These are phyloP conservation scores for Fagus sylvatica DNA, from an alignment of 306 rosid species.

Conservation along the genomic window DNA sequence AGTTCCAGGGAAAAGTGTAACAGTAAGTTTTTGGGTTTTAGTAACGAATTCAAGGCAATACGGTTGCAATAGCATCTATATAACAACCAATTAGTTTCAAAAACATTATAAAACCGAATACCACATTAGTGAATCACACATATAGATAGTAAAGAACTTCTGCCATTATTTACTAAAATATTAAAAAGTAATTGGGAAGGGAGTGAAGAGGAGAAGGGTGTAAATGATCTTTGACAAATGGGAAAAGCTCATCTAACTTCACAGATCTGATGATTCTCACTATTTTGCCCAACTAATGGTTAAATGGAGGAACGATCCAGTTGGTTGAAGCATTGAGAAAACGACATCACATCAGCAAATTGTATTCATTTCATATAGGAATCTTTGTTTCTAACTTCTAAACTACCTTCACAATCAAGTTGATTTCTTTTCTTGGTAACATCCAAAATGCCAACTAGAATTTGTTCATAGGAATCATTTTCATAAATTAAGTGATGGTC, in stretches of 20 bases:
- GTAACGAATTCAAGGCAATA: not conserved
- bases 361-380: not conserved
- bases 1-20: conserved; percentile 20
- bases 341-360: not conserved
- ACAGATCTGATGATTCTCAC: not conserved
- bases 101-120: not conserved
- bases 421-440: not conserved
- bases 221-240: too few relatives aligned
- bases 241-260: not conserved
- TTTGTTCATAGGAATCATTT: not conserved
- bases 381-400: not conserved
- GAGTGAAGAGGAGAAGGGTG: not conserved
- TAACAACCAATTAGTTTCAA: not conserved
- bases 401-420: not conserved
- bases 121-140: not conserved
- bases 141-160: not conserved
- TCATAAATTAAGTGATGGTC: not conserved
- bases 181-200: too few relatives aligned
- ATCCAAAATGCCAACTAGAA: not conserved
- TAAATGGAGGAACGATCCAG: not conserved
- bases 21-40: conserved; percentile 19
- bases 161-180: not conserved
- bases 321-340: not conserved
- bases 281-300: not conserved
- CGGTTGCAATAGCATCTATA: conserved; percentile 8